phyloP scores from a whole-genome alignment of 495 filamentous ascomycete genomes.

The Daldinia vernicosa region DNA sequence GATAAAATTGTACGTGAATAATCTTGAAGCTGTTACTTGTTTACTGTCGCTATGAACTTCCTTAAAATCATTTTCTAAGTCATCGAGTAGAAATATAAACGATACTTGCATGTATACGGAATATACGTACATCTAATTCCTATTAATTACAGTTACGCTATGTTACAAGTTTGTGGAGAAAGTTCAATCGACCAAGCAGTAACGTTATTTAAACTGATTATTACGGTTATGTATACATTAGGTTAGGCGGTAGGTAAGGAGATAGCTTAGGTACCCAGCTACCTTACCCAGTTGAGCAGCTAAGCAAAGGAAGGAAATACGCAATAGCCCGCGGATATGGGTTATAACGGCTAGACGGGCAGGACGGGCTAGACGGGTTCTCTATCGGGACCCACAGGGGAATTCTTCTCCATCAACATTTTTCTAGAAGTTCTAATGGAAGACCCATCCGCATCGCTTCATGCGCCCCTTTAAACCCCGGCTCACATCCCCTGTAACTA shows the following conservation, averaged over 20 bases:
- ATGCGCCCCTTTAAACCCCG: slow-evolving; percentile 37
- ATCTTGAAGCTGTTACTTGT: slow-evolving; percentile 22
- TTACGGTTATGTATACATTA: neutral
- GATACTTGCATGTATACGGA: too few species aligned
- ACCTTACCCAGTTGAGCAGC: slow-evolving; percentile 1
- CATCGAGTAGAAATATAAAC: too few species aligned
- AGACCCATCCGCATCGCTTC: slow-evolving; percentile 22
- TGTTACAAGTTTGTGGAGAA: slow-evolving; percentile 34
- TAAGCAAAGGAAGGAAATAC: neutral
- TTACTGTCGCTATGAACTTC: too few species aligned
- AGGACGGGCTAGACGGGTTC: neutral
- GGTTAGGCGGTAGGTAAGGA: neutral
- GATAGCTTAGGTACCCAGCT: neutral
- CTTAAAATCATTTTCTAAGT: too few species aligned
- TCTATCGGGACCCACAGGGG: slow-evolving; percentile 7
- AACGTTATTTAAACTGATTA: neutral
- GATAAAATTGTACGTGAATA: slow-evolving; percentile 9
- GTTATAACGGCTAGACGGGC: neutral
- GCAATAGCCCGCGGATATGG: slow-evolving; percentile 1
- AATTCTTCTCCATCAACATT: slow-evolving; percentile 27
- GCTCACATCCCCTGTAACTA: slow-evolving; percentile 13
- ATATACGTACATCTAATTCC: slow-evolving; percentile 4
- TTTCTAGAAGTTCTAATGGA: slow-evolving; percentile 43
- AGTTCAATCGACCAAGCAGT: neutral
- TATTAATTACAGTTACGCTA: slow-evolving; percentile 23